phyloP scores from a whole-genome alignment of 1,284 basidiomycete genomes.

The Ceratobasidium sp. region DNA sequence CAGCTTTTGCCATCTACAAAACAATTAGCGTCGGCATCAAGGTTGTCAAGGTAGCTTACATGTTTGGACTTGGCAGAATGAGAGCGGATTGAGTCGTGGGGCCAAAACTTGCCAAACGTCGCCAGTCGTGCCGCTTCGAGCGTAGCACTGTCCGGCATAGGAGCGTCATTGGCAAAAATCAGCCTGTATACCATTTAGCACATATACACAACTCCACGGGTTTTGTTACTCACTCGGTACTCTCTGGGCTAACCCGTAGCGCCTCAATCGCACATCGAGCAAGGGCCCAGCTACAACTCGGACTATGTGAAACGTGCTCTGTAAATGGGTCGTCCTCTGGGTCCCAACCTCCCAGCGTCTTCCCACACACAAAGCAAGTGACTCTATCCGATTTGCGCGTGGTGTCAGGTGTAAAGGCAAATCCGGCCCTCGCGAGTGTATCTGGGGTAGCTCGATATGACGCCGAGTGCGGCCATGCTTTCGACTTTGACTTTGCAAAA shows the following conservation, averaged over 20 bases:
- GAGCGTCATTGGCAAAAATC: constrained; percentile 48
- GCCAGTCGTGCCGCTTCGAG: constrained; percentile 50
- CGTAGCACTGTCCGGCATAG: constrained; percentile 52
- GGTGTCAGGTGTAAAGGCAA: constrained; percentile 52
- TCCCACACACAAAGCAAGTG: constrained; percentile 57
- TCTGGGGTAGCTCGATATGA: constrained; percentile 49
- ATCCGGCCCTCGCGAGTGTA: constrained; percentile 56
- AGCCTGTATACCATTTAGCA: constrained; percentile 28
- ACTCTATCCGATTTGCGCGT: constrained; percentile 45
- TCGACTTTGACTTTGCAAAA: constrained; percentile 42
- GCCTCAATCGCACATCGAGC: constrained; percentile 54
- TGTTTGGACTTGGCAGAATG: constrained; percentile 53
- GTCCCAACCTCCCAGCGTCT: constrained; percentile 58
- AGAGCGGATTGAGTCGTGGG: constrained; percentile 53
- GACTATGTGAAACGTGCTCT: constrained; percentile 54
- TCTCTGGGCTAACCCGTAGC: constrained; percentile 36
- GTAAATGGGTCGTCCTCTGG: constrained; percentile 56
- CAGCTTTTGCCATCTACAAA: constrained; percentile 55
- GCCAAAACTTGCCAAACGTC: constrained; percentile 59
- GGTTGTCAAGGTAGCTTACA: constrained; percentile 49
- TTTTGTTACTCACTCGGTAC: constrained; percentile 39
- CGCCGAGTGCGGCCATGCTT: constrained; percentile 46
- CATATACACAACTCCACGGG: not conserved
- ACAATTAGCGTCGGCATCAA: constrained; percentile 1
- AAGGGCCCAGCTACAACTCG: constrained; percentile 57